A percentile compares a stretch with the other conserved stretches of the same genome.
Evolutionary conservation across 129 eudicot genomes (phyloP).

Genomic region (Chrysanthemum lavandulifolium): DNA sequence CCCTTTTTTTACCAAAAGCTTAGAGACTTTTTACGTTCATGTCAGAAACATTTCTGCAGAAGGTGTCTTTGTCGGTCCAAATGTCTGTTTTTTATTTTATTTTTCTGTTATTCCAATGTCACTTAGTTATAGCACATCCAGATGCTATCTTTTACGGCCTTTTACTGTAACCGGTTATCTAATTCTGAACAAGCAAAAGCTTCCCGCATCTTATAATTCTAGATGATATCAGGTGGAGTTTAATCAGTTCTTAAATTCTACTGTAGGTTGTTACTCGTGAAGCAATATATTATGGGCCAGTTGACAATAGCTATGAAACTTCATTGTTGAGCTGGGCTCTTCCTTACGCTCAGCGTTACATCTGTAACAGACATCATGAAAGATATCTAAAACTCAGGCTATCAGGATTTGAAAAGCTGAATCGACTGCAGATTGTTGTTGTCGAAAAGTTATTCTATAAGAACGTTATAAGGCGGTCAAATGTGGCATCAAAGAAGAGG

Average conservation of each 20-base stretch:
- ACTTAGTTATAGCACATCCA: not conserved
- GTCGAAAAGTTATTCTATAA: constrained; percentile 73
- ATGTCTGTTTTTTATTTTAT: not conserved
- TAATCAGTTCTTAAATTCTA: not conserved
- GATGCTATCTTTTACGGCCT: not conserved
- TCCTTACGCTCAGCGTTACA: constrained; percentile 88
- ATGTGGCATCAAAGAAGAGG: constrained; percentile 56
- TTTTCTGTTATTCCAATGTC: not conserved
- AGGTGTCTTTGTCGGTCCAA: not conserved
- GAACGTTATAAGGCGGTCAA: constrained; percentile 56
- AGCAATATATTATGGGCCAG: constrained; percentile 61
- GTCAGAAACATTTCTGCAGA: not conserved
- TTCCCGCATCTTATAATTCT: not conserved
- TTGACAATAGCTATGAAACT: constrained; percentile 47
- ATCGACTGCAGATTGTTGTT: constrained; percentile 47
- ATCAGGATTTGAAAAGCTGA: constrained; percentile 49
- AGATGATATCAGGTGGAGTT: not conserved
- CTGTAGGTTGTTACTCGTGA: constrained; percentile 72
- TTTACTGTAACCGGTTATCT: not conserved
- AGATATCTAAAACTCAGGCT: constrained; percentile 57
- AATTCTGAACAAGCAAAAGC: not conserved
- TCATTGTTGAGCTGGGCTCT: constrained; percentile 70
- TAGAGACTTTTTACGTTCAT: not conserved
- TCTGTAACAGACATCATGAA: constrained; percentile 47
- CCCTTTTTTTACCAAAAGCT: not conserved